Percentiles rank a stretch among this genome's conserved stretches.
phyloP scores from a whole-genome alignment of 23 red algal genomes.

The Pyropia yezoensis region DNA sequence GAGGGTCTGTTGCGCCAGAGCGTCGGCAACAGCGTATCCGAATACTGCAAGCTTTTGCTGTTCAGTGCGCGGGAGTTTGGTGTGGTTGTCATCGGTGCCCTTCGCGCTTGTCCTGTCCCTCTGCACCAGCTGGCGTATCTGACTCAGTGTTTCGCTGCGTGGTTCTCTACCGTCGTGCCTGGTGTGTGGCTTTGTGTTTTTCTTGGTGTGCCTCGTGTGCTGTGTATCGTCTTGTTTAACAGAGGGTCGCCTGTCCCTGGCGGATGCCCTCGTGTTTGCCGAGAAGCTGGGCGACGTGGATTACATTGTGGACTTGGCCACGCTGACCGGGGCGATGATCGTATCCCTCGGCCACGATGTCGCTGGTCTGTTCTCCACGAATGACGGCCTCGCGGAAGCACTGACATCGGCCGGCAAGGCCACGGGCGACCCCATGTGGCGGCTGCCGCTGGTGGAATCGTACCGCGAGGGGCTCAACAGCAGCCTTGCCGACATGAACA shows the following conservation, averaged over 20 bases:
- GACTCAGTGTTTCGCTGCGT: too few species aligned
- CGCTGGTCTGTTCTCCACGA: slow-evolving; percentile 67
- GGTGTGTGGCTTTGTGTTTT: too few species aligned
- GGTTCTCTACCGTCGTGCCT: too few species aligned
- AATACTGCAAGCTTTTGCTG: too few species aligned
- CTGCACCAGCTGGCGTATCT: too few species aligned
- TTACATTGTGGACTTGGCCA: slow-evolving; percentile 83
- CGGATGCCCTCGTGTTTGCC: slow-evolving; percentile 89
- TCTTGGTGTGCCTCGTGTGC: too few species aligned
- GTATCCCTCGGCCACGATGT: slow-evolving; percentile 81
- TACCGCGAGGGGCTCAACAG: slow-evolving; percentile 86
- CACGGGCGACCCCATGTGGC: slow-evolving; percentile 70
- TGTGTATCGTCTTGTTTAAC: too few species aligned
- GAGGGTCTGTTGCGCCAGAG: too few species aligned
- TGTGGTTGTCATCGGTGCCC: too few species aligned
- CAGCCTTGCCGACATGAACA: slow-evolving; percentile 93
- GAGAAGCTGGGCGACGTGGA: slow-evolving; percentile 79
- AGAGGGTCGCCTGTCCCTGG: slow-evolving; percentile 86
- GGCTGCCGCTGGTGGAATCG: slow-evolving; percentile 79
- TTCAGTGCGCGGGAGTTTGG: too few species aligned
- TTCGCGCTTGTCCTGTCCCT: too few species aligned
- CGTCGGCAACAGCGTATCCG: too few species aligned
- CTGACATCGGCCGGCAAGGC: slow-evolving; percentile 28
- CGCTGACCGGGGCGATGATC: slow-evolving; percentile 90
- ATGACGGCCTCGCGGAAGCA: slow-evolving; percentile 59